Percentiles rank a stretch among this genome's conserved stretches.
phyloP scores from a whole-genome alignment of 306 rosid genomes.

The Cyamopsis tetragonoloba region DNA sequence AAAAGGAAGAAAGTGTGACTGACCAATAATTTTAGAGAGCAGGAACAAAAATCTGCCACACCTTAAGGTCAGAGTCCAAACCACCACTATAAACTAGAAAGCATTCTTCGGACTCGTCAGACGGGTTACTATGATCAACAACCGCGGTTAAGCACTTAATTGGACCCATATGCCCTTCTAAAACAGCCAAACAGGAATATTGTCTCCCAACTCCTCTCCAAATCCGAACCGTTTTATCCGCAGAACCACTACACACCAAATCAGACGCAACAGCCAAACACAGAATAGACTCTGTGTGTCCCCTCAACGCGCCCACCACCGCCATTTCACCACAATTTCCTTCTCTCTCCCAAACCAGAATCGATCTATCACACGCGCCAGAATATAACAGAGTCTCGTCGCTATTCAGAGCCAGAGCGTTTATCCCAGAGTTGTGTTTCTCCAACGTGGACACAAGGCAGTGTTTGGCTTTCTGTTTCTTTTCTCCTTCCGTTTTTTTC shows the following conservation, averaged over 20 bases:
- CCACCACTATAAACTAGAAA: constrained; percentile 67
- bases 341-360: constrained; percentile 72
- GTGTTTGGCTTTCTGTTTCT: no score
- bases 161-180: constrained; percentile 75
- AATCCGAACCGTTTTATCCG: constrained; percentile 67
- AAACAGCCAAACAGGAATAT: constrained; percentile 59
- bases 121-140: constrained; percentile 31
- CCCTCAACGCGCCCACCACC: constrained; percentile 66
- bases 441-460: constrained; percentile 46
- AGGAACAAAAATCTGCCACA: constrained; percentile 68
- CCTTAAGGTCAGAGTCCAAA: constrained; percentile 75
- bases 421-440: constrained; percentile 75
- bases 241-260: constrained; percentile 82
- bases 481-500: constrained; percentile 41
- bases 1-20: neutral
- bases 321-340: constrained; percentile 35
- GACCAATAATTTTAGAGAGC: constrained; percentile 9
- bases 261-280: constrained; percentile 64
- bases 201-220: constrained; percentile 57
- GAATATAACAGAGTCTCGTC: constrained; percentile 61
- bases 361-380: constrained; percentile 78
- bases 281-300: constrained; percentile 65
- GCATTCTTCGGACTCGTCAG: constrained; percentile 35
- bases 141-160: constrained; percentile 70
- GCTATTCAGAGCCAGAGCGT: constrained; percentile 66